A percentile compares a stretch with the other conserved stretches of the same genome.
phyloP scores from a whole-genome alignment of 768 basidiomycete species.

The Cystobasidium onofrii region DNA sequence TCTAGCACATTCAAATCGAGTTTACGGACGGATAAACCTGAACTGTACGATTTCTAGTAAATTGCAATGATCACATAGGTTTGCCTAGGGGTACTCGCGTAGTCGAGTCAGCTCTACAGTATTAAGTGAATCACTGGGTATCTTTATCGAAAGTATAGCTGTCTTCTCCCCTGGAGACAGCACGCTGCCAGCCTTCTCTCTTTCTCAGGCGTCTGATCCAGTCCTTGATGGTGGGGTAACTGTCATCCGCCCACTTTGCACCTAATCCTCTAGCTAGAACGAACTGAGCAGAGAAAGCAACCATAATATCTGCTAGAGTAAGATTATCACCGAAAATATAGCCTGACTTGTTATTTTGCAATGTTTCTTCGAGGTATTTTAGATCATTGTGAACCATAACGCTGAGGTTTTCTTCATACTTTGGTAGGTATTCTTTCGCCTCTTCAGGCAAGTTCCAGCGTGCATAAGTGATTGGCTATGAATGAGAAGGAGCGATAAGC shows the following conservation, averaged over 20 bases:
- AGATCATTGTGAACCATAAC: constrained; percentile 15
- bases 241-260: constrained; percentile 13
- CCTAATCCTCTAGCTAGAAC: constrained; percentile 9
- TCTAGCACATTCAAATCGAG: neutral
- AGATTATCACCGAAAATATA: constrained; percentile 6
- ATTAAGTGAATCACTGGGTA: neutral
- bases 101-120: too few relatives aligned
- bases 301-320: constrained; percentile 22
- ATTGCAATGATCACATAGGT: too few relatives aligned
- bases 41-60: constrained; percentile 28
- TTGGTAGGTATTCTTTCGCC: neutral
- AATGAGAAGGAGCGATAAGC: neutral
- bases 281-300: constrained; percentile 27
- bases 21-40: constrained; percentile 25
- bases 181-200: constrained; percentile 19
- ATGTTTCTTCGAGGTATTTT: constrained; percentile 11
- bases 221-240: constrained; percentile 5
- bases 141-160: constrained; percentile 18
- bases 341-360: neutral
- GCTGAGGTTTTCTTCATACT: neutral
- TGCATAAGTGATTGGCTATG: constrained; percentile 25
- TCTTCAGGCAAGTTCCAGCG: constrained; percentile 16
- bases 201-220: constrained; percentile 13
- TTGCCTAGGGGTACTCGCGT: too few relatives aligned
- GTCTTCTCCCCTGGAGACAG: constrained; percentile 9